Percentiles rank a stretch among this genome's conserved stretches.
phyloP scores from a whole-genome alignment of 2,329 filamentous ascomycete genomes.

The Paecilomyces sp. region DNA sequence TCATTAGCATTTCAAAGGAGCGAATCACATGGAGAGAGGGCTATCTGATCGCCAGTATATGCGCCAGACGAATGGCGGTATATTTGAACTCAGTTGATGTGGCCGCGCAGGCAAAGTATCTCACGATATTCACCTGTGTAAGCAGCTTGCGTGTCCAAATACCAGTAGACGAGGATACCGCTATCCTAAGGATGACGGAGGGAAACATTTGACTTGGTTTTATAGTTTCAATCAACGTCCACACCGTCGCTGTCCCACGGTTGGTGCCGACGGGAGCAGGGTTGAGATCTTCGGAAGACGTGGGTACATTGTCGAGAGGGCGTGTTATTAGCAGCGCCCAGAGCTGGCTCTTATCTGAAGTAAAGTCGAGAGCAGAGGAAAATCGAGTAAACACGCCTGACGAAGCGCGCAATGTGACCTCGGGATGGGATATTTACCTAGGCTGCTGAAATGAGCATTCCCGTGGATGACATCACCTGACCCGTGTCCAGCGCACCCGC shows the following conservation, averaged over 20 bases:
- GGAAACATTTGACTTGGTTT: neutral
- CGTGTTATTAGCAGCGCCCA: neutral
- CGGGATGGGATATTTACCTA: neutral
- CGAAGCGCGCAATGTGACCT: neutral
- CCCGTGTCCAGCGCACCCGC: conserved; percentile 8
- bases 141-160: neutral
- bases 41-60: no score
- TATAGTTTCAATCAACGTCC: neutral
- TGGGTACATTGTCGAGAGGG: neutral
- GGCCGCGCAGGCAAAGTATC: no score
- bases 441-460: neutral
- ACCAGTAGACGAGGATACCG: no score
- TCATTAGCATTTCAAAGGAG: no score
- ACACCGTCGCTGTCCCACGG: neutral
- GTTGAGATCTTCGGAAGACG: no score
- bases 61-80: no score
- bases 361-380: no score
- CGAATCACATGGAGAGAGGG: no score
- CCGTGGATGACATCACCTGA: conserved; percentile 26
- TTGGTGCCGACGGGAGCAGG: neutral
- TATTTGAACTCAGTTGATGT: no score
- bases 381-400: neutral
- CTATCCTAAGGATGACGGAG: neutral
- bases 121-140: no score
- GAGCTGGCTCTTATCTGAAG: no score